Evolutionary conservation across 2,329 filamentous ascomycete genomes (phyloP), one percentile per base, ranked within the genome.

Genomic region (Aureobasidium zeae): DNA sequence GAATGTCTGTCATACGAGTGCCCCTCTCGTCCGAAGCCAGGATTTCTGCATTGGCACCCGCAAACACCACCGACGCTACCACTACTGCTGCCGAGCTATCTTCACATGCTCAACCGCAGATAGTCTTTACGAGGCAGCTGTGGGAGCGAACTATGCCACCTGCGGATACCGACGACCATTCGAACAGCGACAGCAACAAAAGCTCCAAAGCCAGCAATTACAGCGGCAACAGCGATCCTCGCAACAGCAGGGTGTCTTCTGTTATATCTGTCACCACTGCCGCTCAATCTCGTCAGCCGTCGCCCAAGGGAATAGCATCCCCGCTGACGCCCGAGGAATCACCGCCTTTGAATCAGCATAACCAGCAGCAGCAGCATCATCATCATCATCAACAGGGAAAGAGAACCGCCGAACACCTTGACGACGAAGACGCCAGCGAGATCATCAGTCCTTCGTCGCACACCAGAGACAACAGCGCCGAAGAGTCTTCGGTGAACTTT

Each of bases 401-500:
- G 48, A 53, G 60, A 5, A 57, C 48, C 25, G 55, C 54, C 25
- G 52, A 53, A 44, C 48, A 53, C 49, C 51, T 57, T 32, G 58
- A 60, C 21, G 54, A 60, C 33, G 57, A 59, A 49, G 53, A 57
- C 49, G 50, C 51, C 17, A 32, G 54, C 20, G 53, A 56, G n/a
- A n/a, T n/a, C 32, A 48, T 46, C 34, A 46, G 52, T 28, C 56
- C 59, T 34, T 47, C 51, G n/a, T n/a, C n/a, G 15, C 57, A 61
- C 30, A 54, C 51, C 12, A 52, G 53, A 33, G 52, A 51, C 21
- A 56, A 49, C 15, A 61, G 62, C 12, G 64, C 58, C 46, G 68
- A n/a, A n/a, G n/a, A 71, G 24, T 63, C 63, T 19, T 60, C 59
- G 36, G 59, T 63, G 20, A 70, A 77, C 51, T 74, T 82, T 50